Conservation (phyloP, 2,329 filamentous ascomycete genomes). For the Acrocalymma vagum region DNA sequence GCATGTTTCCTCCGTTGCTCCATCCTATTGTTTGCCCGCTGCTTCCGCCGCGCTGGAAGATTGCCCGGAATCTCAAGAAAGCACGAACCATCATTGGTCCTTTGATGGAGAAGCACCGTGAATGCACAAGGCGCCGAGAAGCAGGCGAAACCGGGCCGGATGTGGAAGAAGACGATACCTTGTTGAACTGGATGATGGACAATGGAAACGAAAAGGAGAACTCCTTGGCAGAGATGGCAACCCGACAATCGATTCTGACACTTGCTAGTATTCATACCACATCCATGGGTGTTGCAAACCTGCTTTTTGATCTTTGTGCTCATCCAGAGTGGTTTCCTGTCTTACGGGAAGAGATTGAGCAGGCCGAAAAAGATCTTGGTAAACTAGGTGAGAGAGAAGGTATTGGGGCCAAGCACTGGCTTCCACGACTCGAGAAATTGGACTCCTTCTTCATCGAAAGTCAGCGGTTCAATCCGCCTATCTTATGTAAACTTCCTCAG, state of each 20-base stretch:
- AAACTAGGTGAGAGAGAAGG: conserved; percentile 1
- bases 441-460: conserved; percentile 16
- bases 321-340: conserved; percentile 19
- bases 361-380: conserved; percentile 5
- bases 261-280: conserved; percentile 19
- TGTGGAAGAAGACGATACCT: conserved; percentile 7
- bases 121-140: background rate
- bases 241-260: conserved; percentile 15
- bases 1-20: conserved; percentile 43
- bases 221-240: conserved; percentile 8
- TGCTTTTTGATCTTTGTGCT: conserved; percentile 20
- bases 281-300: conserved; percentile 8
- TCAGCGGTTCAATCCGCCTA: conserved; percentile 18
- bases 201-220: conserved; percentile 9
- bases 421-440: conserved; percentile 17
- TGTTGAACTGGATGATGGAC: conserved; percentile 18
- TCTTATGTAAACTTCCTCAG: conserved; percentile 10
- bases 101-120: conserved; percentile 7
- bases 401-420: conserved; percentile 7
- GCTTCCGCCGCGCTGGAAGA: conserved; percentile 4
- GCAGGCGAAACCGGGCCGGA: background rate
- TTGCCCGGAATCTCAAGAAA: conserved; percentile 1
- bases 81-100: conserved; percentile 8
- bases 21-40: conserved; percentile 34
- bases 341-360: conserved; percentile 19